These are phyloP conservation scores for Phytophthora pisi DNA, from an alignment of 352 stramenopile species.

Conservation along the genomic window DNA sequence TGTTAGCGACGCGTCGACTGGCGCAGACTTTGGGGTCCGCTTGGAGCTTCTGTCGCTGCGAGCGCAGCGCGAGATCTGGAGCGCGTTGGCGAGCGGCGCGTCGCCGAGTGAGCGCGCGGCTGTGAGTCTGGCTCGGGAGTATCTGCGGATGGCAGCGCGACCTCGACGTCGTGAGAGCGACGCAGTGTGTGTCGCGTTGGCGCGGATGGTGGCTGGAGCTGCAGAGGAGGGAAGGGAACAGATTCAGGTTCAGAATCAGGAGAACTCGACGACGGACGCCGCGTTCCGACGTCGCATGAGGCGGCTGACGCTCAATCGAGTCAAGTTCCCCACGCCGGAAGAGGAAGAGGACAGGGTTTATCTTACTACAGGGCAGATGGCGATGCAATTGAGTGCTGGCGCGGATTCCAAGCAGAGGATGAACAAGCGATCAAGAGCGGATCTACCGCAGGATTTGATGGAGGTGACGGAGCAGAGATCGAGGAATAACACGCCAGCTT, in stretches of 20 bases:
- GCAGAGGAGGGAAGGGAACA: conserved; percentile 5
- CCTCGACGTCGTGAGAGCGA: conserved; percentile 23
- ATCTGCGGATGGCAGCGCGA: conserved; percentile 24
- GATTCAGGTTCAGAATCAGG: background rate
- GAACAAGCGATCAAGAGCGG: conserved; percentile 25
- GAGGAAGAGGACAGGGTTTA: conserved; percentile 14
- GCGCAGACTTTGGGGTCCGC: conserved; percentile 35
- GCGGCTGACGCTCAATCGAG: conserved; percentile 31
- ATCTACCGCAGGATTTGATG: conserved; percentile 1
- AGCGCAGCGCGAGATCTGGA: conserved; percentile 69
- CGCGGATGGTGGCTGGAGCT: conserved; percentile 28
- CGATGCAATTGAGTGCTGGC: background rate
- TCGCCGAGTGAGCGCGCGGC: conserved; percentile 11
- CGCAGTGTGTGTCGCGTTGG: conserved; percentile 36
- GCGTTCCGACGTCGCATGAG: conserved; percentile 41
- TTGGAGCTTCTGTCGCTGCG: conserved; percentile 49
- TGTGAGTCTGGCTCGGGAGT: conserved; percentile 28
- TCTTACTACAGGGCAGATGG: background rate
- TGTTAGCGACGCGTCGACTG: background rate
- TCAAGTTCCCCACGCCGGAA: conserved; percentile 24
- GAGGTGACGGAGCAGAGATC: conserved; percentile 6
- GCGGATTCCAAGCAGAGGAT: background rate
- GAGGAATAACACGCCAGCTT: conserved; percentile 6
- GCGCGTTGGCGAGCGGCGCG: conserved; percentile 44
- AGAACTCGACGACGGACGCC: conserved; percentile 6